Evolutionary conservation across 2,329 filamentous ascomycete species (phyloP).

Genomic region (Cercospora sojina): DNA sequence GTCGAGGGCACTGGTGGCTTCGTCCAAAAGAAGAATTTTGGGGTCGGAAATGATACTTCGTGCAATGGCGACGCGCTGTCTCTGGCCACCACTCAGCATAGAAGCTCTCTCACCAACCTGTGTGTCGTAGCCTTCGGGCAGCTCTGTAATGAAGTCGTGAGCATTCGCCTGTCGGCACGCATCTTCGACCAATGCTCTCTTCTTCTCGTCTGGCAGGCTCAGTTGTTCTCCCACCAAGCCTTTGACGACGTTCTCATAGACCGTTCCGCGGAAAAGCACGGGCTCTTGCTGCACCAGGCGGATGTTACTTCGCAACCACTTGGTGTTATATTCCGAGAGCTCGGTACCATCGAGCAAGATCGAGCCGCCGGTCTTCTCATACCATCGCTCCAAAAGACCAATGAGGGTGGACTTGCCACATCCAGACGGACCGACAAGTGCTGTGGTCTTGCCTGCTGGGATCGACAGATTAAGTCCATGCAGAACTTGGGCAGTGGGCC

Average conservation of each 20-base stretch:
- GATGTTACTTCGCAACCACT: slow-evolving; percentile 38
- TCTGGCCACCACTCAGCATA: slow-evolving; percentile 39
- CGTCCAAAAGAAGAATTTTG: slow-evolving; percentile 39
- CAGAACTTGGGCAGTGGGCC: slow-evolving; percentile 41
- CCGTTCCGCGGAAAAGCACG: slow-evolving; percentile 38
- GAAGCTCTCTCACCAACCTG: slow-evolving; percentile 38
- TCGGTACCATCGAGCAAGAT: slow-evolving; percentile 38
- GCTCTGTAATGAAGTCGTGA: slow-evolving; percentile 40
- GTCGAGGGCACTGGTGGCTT: slow-evolving; percentile 42
- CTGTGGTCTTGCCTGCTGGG: slow-evolving; percentile 45
- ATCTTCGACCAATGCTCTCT: slow-evolving; percentile 36
- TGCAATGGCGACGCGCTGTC: slow-evolving; percentile 41
- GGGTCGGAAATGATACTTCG: slow-evolving; percentile 40
- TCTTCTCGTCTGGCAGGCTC: slow-evolving; percentile 34
- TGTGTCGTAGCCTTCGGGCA: slow-evolving; percentile 40
- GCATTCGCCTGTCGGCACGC: slow-evolving; percentile 39
- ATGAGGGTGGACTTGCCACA: slow-evolving; percentile 43
- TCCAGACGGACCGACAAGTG: slow-evolving; percentile 45
- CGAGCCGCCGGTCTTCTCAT: slow-evolving; percentile 31
- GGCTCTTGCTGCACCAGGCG: slow-evolving; percentile 42
- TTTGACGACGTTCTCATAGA: slow-evolving; percentile 40
- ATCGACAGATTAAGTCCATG: slow-evolving; percentile 39
- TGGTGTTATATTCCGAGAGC: slow-evolving; percentile 33
- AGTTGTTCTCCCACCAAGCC: slow-evolving; percentile 41
- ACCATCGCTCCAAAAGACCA: slow-evolving; percentile 40